phyloP scores from a whole-genome alignment of 768 basidiomycete genomes.

The Psilocybe cyanescens region DNA sequence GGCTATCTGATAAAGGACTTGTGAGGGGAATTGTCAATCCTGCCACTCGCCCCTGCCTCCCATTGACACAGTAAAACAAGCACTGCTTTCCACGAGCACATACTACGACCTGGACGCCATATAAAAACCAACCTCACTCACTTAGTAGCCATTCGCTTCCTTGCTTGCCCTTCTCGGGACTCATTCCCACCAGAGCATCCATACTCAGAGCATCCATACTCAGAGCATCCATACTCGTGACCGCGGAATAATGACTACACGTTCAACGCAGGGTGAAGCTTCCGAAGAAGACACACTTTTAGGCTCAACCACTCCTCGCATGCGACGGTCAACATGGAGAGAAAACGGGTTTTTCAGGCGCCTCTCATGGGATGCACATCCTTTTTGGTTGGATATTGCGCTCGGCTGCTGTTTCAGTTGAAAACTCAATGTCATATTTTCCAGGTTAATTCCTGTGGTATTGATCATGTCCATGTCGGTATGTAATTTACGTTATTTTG shows the following conservation, averaged over 20 bases:
- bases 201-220: background rate
- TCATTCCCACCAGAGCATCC: conserved; percentile 6
- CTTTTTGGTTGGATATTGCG: conserved; percentile 43
- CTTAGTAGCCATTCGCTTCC: background rate
- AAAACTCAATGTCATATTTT: conserved; percentile 10
- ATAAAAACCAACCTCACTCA: background rate
- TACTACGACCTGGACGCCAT: background rate
- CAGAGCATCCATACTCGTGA: conserved; percentile 3
- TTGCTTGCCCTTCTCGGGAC: background rate
- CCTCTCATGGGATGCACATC: conserved; percentile 35
- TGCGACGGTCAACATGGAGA: conserved; percentile 6
- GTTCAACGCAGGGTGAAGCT: conserved; percentile 6
- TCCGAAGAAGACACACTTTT: conserved; percentile 24
- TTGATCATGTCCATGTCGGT: conserved; percentile 71
- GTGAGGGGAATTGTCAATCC: background rate
- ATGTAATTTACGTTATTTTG: conserved; percentile 26
- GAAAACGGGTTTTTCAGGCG: conserved; percentile 3
- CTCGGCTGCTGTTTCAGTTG: background rate
- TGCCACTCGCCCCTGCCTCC: conserved; percentile 1
- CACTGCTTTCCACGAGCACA: background rate
- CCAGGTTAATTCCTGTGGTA: conserved; percentile 75
- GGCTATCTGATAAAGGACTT: conserved; percentile 17
- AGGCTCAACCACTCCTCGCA: conserved; percentile 5
- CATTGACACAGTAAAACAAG: conserved; percentile 2
- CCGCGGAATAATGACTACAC: conserved; percentile 18